Evolutionary conservation across 163 green algal species (phyloP).

Genomic region (Prototheca stagnorum): DNA sequence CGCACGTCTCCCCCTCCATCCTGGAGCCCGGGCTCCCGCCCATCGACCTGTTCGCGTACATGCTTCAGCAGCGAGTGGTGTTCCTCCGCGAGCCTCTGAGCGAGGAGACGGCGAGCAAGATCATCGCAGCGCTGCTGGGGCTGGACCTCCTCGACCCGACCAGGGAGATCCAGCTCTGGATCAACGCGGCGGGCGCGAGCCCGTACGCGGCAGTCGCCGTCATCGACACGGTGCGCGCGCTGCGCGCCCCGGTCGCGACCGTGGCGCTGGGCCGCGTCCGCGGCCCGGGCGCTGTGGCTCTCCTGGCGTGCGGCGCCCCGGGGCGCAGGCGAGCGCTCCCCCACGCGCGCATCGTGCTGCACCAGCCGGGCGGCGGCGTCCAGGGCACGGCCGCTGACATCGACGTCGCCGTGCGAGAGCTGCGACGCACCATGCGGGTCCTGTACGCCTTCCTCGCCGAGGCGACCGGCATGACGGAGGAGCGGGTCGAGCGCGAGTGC

Average conservation of each 20-base stretch:
- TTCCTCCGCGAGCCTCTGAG: conserved; percentile 71
- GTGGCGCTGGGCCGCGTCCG: conserved; percentile 14
- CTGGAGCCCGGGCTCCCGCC: conserved; percentile 11
- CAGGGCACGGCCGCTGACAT: conserved; percentile 6
- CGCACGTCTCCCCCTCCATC: conserved; percentile 23
- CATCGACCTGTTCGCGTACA: conserved; percentile 58
- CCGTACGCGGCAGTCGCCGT: conserved; percentile 64
- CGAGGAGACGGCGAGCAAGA: conserved; percentile 43
- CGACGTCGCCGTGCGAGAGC: background rate
- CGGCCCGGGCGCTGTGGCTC: conserved; percentile 27
- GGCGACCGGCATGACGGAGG: conserved; percentile 27
- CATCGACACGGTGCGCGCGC: conserved; percentile 61
- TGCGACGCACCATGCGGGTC: background rate
- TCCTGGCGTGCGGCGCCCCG: conserved; percentile 13
- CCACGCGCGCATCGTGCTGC: conserved; percentile 60
- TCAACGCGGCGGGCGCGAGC: conserved; percentile 64
- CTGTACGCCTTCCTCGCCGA: conserved; percentile 20
- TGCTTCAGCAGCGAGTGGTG: conserved; percentile 76
- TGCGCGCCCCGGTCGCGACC: conserved; percentile 56
- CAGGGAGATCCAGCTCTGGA: conserved; percentile 82
- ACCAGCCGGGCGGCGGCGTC: conserved; percentile 63
- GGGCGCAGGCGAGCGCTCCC: background rate
- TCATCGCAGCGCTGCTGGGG: conserved; percentile 75
- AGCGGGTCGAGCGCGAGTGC: conserved; percentile 38
- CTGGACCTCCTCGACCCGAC: conserved; percentile 61